Evolutionary conservation across 1,139 yeast species (phyloP).

Genomic region (Geotrichum siamense): DNA sequence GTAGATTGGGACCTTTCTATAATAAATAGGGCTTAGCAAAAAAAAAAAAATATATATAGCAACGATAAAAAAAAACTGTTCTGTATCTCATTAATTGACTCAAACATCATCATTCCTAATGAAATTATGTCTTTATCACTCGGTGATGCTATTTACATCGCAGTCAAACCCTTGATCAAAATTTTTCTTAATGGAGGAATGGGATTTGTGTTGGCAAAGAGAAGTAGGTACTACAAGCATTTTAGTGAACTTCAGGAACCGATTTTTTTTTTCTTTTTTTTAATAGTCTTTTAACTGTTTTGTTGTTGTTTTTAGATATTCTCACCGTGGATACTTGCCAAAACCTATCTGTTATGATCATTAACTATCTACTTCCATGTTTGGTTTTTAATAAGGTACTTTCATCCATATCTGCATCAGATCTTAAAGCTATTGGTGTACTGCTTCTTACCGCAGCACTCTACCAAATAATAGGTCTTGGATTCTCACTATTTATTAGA

Average conservation of each 20-base stretch:
- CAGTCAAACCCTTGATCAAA: constrained; percentile 82
- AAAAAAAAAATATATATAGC: no score
- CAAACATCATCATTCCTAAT: no score
- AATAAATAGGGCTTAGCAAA: no score
- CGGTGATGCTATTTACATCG: constrained; percentile 68
- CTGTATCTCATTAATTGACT: no score
- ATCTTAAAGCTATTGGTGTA: constrained; percentile 70
- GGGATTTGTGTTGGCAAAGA: constrained; percentile 62
- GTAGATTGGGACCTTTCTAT: no score
- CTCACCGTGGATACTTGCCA: constrained; percentile 59
- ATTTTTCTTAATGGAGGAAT: constrained; percentile 67
- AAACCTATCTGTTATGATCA: constrained; percentile 65
- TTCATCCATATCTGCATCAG: constrained; percentile 57
- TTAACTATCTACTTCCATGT: constrained; percentile 69
- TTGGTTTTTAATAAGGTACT: constrained; percentile 74
- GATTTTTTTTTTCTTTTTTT: not conserved
- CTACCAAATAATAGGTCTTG: constrained; percentile 31
- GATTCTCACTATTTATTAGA: constrained; percentile 30
- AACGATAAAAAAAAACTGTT: no score
- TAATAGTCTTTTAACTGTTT: not conserved
- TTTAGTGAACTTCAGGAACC: constrained; percentile 51
- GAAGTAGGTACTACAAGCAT: constrained; percentile 50
- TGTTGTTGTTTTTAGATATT: constrained; percentile 31
- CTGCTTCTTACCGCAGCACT: constrained; percentile 59
- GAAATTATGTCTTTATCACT: constrained; percentile 35